These are phyloP conservation scores for Arthroderma sp. DNA, from an alignment of 2,329 filamentous ascomycete species.

Conservation along the genomic window DNA sequence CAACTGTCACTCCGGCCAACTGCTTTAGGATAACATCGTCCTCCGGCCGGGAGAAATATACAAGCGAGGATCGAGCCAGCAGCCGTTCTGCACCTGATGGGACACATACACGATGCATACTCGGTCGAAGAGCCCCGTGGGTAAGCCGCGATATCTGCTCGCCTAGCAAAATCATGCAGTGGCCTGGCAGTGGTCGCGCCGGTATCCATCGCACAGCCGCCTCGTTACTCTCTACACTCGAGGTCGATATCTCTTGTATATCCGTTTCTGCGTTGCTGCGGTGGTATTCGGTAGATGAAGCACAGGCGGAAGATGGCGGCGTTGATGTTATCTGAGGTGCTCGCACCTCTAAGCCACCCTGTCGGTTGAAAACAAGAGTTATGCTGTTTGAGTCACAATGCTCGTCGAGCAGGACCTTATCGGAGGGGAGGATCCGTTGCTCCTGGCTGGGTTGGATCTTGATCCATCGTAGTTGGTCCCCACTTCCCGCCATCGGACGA, in stretches of 20 bases:
- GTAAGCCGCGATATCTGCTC: constrained; percentile 7
- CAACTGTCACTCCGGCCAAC: constrained; percentile 7
- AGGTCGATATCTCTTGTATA: neutral
- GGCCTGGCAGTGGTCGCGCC: constrained; percentile 7
- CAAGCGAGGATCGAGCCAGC: constrained; percentile 5
- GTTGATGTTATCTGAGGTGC: neutral
- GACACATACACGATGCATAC: constrained; percentile 8
- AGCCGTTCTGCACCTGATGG: neutral
- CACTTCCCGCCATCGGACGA: constrained; percentile 5
- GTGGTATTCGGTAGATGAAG: neutral
- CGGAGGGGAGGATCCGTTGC: neutral
- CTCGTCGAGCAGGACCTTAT: constrained; percentile 8
- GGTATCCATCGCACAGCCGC: constrained; percentile 4
- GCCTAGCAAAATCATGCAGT: constrained; percentile 8
- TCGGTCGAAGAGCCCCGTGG: constrained; percentile 4
- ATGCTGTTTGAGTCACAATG: constrained; percentile 9
- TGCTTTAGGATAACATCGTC: constrained; percentile 9
- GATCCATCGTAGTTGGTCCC: constrained; percentile 10
- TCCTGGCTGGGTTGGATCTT: constrained; percentile 7
- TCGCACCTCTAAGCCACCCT: constrained; percentile 6
- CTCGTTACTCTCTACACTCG: neutral
- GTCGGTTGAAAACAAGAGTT: constrained; percentile 8
- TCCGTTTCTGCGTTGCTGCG: neutral
- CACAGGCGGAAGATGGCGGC: neutral
- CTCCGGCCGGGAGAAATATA: constrained; percentile 9